Evolutionary conservation across 306 rosid species (phyloP).

Genomic region (Prinsepia uniflora): DNA sequence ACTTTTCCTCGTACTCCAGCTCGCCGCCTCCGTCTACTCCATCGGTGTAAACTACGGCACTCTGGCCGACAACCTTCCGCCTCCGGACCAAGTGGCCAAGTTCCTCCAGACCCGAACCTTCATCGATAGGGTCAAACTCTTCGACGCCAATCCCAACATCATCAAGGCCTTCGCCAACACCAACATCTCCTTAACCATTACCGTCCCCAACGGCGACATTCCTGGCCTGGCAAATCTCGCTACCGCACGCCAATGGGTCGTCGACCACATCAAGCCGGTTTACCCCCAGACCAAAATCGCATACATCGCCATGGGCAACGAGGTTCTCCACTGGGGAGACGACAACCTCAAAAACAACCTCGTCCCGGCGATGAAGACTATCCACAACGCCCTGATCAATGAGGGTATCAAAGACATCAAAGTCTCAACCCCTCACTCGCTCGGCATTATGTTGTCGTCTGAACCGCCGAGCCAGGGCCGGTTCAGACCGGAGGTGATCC

Average conservation of each 20-base stretch:
- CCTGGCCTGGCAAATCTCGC: constrained; percentile 13
- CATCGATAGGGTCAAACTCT: constrained; percentile 74
- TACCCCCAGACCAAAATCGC: constrained; percentile 52
- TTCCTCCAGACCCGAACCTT: constrained; percentile 54
- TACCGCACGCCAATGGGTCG: constrained; percentile 60
- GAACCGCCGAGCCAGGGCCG: constrained; percentile 66
- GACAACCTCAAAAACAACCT: constrained; percentile 35
- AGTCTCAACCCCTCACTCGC: constrained; percentile 74
- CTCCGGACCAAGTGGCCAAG: constrained; percentile 54
- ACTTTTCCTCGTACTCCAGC: constrained; percentile 37
- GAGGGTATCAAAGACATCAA: constrained; percentile 66
- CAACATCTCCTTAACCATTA: constrained; percentile 66
- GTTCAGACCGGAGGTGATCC: constrained; percentile 52
- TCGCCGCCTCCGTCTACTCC: constrained; percentile 36
- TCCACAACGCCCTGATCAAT: constrained; percentile 50
- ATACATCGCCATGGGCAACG: constrained; percentile 74
- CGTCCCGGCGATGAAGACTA: constrained; percentile 70
- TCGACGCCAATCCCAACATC: constrained; percentile 68
- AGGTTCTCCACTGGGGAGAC: constrained; percentile 67
- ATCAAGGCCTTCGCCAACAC: constrained; percentile 67
- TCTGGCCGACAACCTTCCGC: constrained; percentile 65
- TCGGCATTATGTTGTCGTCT: constrained; percentile 52
- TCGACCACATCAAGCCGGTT: constrained; percentile 44
- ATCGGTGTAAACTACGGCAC: constrained; percentile 93
- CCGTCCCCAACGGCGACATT: constrained; percentile 74